These are phyloP conservation scores for barrel medic (Medicago truncatula) DNA, from an alignment of 306 rosid genomes.

Conservation along the genomic window MtrunA17r5.0-ANR NC_053045.1:49161001-49161500, in stretches of 20 bases:
- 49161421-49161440: background rate
- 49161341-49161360: background rate
- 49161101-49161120: too few species aligned
- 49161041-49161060: background rate
- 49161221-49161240: too few species aligned
- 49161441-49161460: background rate
- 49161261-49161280: too few species aligned
- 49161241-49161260: too few species aligned
- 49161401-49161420: background rate
- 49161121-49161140: too few species aligned
- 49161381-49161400: slow-evolving; percentile 11
- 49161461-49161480: slow-evolving; percentile 11
- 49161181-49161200: too few species aligned
- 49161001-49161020: background rate
- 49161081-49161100: background rate
- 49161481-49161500: background rate
- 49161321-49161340: background rate
- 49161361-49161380: background rate
- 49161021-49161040: background rate
- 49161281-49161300: background rate
- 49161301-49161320: slow-evolving; percentile 4
- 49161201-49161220: too few species aligned
- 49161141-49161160: too few species aligned
- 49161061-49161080: background rate
- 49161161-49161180: too few species aligned